These are phyloP conservation scores for Eucalyptus sp. DNA, from an alignment of 345 rosid genomes.

Conservation along the genomic window DNA sequence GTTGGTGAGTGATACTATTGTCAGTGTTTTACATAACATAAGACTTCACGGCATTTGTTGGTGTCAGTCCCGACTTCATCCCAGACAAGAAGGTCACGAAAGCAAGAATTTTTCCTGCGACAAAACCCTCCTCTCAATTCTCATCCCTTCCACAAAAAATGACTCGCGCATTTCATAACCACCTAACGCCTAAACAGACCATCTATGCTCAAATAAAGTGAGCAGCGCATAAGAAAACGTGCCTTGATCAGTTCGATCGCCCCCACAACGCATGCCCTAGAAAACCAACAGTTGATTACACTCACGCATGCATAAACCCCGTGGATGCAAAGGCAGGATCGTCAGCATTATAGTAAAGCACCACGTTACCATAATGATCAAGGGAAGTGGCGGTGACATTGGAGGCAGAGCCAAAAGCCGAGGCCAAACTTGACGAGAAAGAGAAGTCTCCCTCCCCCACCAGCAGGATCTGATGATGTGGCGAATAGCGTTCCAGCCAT, in stretches of 20 bases:
- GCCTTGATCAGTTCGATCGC: not conserved
- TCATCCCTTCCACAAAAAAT: not conserved
- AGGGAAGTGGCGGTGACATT: slow-evolving; percentile 46
- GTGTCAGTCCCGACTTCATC: not conserved
- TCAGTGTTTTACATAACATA: not conserved
- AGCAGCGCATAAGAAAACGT: not conserved
- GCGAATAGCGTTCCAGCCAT: slow-evolving; percentile 32
- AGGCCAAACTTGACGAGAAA: slow-evolving; percentile 26
- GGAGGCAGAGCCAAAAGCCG: slow-evolving; percentile 29
- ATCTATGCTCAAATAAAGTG: not conserved
- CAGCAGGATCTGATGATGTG: slow-evolving; percentile 26
- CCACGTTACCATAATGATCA: slow-evolving; percentile 24
- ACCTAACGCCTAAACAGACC: not conserved
- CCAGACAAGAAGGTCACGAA: not conserved
- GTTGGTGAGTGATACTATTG: not conserved
- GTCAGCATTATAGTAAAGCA: not conserved
- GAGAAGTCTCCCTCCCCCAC: slow-evolving; percentile 72
- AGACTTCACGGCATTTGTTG: not conserved
- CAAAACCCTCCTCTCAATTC: not conserved
- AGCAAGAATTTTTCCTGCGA: not conserved
- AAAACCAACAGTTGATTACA: not conserved
- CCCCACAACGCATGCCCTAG: not conserved
- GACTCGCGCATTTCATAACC: not conserved
- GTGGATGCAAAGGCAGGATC: not conserved
- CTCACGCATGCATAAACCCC: not conserved